Conservation (phyloP, 164 flowering plant species). For the Tetrastigma voinierianum region DNA sequence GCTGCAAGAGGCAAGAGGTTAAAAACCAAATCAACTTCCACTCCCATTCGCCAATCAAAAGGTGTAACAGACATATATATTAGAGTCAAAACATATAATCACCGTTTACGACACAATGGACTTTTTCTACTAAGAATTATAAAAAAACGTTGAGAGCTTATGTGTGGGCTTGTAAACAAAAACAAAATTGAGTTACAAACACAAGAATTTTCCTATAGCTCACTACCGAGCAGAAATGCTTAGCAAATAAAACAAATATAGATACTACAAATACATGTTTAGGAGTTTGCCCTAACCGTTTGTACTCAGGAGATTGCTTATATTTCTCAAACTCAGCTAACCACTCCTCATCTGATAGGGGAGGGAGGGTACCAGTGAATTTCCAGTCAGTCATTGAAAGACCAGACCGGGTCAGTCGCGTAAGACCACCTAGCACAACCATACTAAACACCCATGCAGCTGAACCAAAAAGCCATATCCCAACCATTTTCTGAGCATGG, state of each 20-base stretch:
- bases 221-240: neutral
- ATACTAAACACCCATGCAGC: conserved; percentile 98
- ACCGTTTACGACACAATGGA: neutral
- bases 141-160: too few species aligned
- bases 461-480: conserved; percentile 91
- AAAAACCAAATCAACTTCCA: neutral
- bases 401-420: conserved; percentile 90
- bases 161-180: neutral
- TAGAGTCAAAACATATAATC: neutral
- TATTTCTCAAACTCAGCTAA: conserved; percentile 82
- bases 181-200: neutral
- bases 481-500: conserved; percentile 78
- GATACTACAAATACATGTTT: neutral
- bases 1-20: conserved; percentile 35
- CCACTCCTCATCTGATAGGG: conserved; percentile 84
- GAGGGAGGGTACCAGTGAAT: conserved; percentile 88
- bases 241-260: neutral
- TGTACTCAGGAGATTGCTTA: conserved; percentile 91
- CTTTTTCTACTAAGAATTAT: neutral
- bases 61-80: neutral
- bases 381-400: conserved; percentile 99
- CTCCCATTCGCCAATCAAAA: neutral
- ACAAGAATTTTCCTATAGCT: neutral
- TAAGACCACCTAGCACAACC: conserved; percentile 94
- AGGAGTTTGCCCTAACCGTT: conserved; percentile 53